phyloP scores from a whole-genome alignment of 2,329 filamentous ascomycete genomes.

The Hypocreales sp. region DNA sequence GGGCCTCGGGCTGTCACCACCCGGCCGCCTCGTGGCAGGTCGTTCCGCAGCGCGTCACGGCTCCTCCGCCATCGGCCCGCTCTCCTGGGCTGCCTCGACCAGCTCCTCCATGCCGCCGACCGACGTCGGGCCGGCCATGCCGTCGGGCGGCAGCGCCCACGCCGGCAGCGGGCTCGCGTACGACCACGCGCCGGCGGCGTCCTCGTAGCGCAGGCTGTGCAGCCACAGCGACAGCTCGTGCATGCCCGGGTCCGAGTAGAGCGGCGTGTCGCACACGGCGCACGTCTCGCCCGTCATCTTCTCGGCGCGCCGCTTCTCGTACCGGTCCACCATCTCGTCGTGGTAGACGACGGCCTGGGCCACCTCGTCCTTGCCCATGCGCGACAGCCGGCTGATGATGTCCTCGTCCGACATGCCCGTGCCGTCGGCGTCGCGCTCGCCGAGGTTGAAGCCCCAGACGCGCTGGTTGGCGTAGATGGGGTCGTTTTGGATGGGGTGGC shows the following conservation, averaged over 20 bases:
- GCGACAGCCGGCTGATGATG: conserved; percentile 68
- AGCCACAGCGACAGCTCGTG: conserved; percentile 91
- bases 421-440: conserved; percentile 48
- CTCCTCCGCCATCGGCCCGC: conserved; percentile 9
- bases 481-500: conserved; percentile 92
- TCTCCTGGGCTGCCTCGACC: conserved; percentile 34
- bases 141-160: conserved; percentile 75
- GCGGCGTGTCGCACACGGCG: conserved; percentile 64
- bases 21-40: too few species aligned
- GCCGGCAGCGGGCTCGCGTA: conserved; percentile 72
- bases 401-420: conserved; percentile 68
- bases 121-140: conserved; percentile 54
- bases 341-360: conserved; percentile 86
- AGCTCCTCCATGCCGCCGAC: conserved; percentile 46
- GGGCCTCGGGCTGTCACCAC: too few species aligned
- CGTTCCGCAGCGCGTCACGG: too few species aligned
- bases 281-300: conserved; percentile 81
- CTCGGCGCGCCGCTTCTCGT: conserved; percentile 82
- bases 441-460: conserved; percentile 76
- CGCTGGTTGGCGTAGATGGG: conserved; percentile 92
- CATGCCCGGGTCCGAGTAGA: conserved; percentile 82
- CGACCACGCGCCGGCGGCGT: conserved; percentile 67
- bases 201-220: conserved; percentile 82
- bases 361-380: conserved; percentile 89
- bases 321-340: conserved; percentile 81